phyloP scores from a whole-genome alignment of 1,139 yeast species.

The Blastobotrys illinoisensis region DNA sequence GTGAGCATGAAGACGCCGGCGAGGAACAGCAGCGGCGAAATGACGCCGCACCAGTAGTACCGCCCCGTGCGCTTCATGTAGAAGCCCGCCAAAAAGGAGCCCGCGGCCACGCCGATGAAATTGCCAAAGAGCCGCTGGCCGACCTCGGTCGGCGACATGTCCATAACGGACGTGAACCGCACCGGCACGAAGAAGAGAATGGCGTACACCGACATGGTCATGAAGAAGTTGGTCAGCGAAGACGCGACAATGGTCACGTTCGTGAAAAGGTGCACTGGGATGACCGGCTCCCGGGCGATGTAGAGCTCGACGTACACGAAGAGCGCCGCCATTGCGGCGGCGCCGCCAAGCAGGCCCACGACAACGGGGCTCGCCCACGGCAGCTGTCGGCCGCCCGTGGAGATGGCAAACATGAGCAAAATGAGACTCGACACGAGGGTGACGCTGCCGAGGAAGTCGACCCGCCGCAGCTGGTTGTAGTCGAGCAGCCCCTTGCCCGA shows the following conservation, averaged over 20 bases:
- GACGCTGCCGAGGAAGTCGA: constrained; percentile 70
- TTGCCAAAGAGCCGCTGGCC: constrained; percentile 62
- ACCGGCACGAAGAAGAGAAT: constrained; percentile 60
- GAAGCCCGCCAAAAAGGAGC: constrained; percentile 63
- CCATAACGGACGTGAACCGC: constrained; percentile 52
- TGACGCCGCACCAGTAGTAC: constrained; percentile 48
- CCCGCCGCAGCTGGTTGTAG: constrained; percentile 29
- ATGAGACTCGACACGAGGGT: constrained; percentile 52
- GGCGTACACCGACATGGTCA: constrained; percentile 51
- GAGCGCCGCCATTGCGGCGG: constrained; percentile 33
- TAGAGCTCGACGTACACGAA: constrained; percentile 47
- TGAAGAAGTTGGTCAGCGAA: constrained; percentile 62
- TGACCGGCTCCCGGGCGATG: constrained; percentile 60
- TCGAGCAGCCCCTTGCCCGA: background rate
- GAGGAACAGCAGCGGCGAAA: constrained; percentile 42
- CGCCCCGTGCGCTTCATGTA: constrained; percentile 67
- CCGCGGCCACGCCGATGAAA: constrained; percentile 62
- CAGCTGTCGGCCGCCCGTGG: constrained; percentile 59
- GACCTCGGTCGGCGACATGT: constrained; percentile 50
- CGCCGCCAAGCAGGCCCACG: constrained; percentile 25
- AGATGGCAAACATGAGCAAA: constrained; percentile 55
- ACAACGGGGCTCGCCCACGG: constrained; percentile 38
- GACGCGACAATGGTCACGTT: constrained; percentile 59
- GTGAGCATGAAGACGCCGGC: constrained; percentile 40
- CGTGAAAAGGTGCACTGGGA: constrained; percentile 52